phyloP scores from a whole-genome alignment of 495 filamentous ascomycete genomes.

The Hypoxylon cercidicola region DNA sequence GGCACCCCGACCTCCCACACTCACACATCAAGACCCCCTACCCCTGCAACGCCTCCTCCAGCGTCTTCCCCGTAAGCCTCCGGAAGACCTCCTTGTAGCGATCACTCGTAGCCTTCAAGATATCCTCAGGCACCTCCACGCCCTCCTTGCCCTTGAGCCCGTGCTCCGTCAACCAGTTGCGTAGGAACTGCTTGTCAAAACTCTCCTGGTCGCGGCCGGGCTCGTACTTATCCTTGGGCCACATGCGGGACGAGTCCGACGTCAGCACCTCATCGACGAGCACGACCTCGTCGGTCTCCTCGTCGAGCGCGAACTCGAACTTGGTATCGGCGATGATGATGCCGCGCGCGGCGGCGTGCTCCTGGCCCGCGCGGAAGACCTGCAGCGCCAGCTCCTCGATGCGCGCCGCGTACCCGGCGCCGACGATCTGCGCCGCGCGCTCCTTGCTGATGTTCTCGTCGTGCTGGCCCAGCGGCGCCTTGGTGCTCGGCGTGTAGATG shows the following conservation, averaged over 20 bases:
- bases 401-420: conserved; percentile 71
- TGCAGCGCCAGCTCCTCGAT: conserved; percentile 76
- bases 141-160: conserved; percentile 75
- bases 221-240: conserved; percentile 77
- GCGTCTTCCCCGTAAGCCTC: conserved; percentile 53
- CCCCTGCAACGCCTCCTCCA: conserved; percentile 50
- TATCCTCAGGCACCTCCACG: conserved; percentile 74
- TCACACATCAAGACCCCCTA: conserved; percentile 4
- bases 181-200: conserved; percentile 89
- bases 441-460: conserved; percentile 90
- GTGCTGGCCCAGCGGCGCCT: conserved; percentile 83
- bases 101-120: conserved; percentile 68
- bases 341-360: conserved; percentile 78
- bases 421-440: conserved; percentile 65
- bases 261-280: conserved; percentile 94
- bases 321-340: conserved; percentile 90
- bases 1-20: too few relatives aligned
- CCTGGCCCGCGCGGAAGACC: conserved; percentile 78
- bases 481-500: conserved; percentile 90
- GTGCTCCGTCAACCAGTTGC: conserved; percentile 82
- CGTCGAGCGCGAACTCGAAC: conserved; percentile 74
- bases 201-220: conserved; percentile 79
- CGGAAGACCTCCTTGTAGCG: conserved; percentile 60
- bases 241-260: conserved; percentile 86
- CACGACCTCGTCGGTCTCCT: conserved; percentile 77